Percentiles rank a stretch among this genome's conserved stretches.
phyloP scores from a whole-genome alignment of 108 stramenopile genomes.

The Nannochloropsis salina region DNA sequence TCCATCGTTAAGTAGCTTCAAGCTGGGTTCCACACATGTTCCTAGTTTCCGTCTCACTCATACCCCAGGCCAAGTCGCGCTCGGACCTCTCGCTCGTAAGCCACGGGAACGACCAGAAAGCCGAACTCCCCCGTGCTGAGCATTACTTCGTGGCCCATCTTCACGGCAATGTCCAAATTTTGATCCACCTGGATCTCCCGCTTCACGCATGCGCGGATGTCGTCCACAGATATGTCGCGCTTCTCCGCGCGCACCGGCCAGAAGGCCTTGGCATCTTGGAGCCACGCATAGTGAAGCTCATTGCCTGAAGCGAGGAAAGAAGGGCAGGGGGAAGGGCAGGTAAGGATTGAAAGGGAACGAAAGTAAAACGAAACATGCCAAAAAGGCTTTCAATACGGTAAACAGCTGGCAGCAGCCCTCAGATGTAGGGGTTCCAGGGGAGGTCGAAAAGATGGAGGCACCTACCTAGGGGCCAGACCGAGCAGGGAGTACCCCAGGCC shows the following conservation, averaged over 20 bases:
- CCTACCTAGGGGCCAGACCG: background rate
- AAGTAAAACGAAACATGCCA: background rate
- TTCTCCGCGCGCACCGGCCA: background rate
- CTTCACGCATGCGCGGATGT: background rate
- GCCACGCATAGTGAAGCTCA: conserved; percentile 17
- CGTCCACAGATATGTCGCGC: background rate
- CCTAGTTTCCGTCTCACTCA: background rate
- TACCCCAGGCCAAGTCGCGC: background rate
- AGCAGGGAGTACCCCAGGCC: background rate
- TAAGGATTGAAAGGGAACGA: background rate
- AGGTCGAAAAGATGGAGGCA: background rate
- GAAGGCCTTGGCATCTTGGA: background rate
- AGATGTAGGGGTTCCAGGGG: background rate
- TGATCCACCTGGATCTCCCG: background rate
- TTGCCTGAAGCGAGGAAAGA: background rate
- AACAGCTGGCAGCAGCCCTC: no score
- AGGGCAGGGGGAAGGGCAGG: background rate
- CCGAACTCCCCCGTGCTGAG: background rate
- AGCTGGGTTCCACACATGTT: no score
- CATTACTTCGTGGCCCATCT: conserved; percentile 5
- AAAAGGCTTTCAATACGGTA: background rate
- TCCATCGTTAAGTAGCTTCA: no score
- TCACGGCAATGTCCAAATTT: background rate
- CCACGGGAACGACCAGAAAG: background rate
- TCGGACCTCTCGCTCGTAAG: background rate